These are phyloP conservation scores for Tolypocladium guangdongense DNA, from an alignment of 2,329 filamentous ascomycete genomes.

Conservation along the genomic window DNA sequence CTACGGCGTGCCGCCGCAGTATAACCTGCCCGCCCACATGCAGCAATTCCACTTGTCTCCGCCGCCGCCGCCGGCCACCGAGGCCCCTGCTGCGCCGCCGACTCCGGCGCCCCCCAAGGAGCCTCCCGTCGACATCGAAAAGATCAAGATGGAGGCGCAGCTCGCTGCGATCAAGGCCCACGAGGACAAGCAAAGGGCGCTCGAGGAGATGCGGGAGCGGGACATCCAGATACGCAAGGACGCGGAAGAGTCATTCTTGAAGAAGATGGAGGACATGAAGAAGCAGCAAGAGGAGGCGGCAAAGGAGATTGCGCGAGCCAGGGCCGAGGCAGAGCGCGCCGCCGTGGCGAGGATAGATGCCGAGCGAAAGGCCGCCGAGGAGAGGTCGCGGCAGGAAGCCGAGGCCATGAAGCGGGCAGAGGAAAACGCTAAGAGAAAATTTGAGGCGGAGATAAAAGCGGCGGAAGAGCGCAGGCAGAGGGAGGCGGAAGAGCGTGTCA, in stretches of 20 bases:
- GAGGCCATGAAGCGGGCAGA: conserved; percentile 25
- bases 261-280: conserved; percentile 28
- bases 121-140: conserved; percentile 40
- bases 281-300: conserved; percentile 33
- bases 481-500: conserved; percentile 25
- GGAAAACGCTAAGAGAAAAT: conserved; percentile 24
- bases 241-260: conserved; percentile 31
- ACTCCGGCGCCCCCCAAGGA: conserved; percentile 30
- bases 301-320: conserved; percentile 36
- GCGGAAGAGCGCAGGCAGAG: conserved; percentile 31
- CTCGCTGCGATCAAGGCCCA: conserved; percentile 38
- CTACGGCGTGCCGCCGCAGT: conserved; percentile 6
- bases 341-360: conserved; percentile 34
- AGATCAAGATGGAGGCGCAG: conserved; percentile 50
- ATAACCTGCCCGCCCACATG: conserved; percentile 13
- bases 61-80: conserved; percentile 30
- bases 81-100: conserved; percentile 19
- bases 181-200: conserved; percentile 33
- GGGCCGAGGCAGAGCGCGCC: conserved; percentile 31
- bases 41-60: conserved; percentile 28
- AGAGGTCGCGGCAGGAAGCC: conserved; percentile 25
- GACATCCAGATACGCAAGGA: conserved; percentile 35
- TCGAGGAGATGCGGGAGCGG: conserved; percentile 30
- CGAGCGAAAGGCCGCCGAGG: conserved; percentile 33
- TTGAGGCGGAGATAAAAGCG: conserved; percentile 29